Evolutionary conservation across 768 basidiomycete genomes (phyloP), one percentile per base, ranked within the genome.

Genomic region (Auriscalpium microsporum): DNA sequence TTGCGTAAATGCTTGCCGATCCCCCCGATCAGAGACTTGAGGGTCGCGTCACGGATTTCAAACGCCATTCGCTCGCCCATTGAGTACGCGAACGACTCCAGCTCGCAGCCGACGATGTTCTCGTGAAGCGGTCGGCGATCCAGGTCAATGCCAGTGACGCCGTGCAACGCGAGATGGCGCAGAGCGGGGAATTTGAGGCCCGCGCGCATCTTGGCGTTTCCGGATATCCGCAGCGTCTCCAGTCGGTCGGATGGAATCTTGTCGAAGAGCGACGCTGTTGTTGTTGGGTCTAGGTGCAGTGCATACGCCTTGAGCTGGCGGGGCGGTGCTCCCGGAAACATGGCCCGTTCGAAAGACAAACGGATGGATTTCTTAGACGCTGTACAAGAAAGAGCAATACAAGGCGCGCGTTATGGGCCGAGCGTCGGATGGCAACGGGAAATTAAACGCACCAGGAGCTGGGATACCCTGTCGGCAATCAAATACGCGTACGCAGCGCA

Each of bases 21-120:
- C 59, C 59, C 2, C 57, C 52, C 11, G 16, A 64, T 40, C 44
- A 77, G 58, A 16, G 69, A 71, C 17, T 64, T 54, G 33, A 76
- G 65, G 50, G 71, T 69, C 3, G 40, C 28, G 50, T 73, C 66
- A 35, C 69, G 66, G 19, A 75, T 64, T 58, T 73, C 70, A 54
- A 73, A 74, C 14, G 64, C 72, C 42, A 72, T 60, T 38, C 65
- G 55, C 50, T 71, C 63, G 11, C 66, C 68, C 48, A 68, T 73
- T 10, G 62, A 60, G 50, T 74, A 71, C 17, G 55, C 56, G 59
- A 77, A 75, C 14, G 68, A 64, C 19, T 69, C 60, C 16, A 77
- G 65, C n/a, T 49, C 60, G 13, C 68, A 64, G 17, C 51, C 56
- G 8, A 65, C 61, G 58, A 74, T 71, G 44, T 58, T 54, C 10